Evolutionary conservation across 345 rosid genomes (phyloP).

Genomic region (Cochlearia excelsa): DNA sequence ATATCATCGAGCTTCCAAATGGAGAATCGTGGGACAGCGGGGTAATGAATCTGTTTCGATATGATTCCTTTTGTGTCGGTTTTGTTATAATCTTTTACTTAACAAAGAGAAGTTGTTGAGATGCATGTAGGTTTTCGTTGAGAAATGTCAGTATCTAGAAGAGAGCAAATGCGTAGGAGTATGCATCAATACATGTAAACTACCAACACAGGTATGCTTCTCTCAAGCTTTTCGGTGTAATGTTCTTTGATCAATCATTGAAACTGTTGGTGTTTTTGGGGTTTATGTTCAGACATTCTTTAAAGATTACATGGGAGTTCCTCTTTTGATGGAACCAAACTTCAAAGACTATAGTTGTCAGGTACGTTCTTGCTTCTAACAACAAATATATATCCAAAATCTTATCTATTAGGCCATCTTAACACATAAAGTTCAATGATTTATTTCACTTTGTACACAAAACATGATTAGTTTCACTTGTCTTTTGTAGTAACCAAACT

Average conservation of each 20-base stretch:
- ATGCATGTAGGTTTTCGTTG: constrained; percentile 65
- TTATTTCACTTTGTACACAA: too few relatives aligned
- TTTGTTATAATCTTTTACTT: neutral
- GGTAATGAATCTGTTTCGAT: constrained; percentile 41
- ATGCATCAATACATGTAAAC: constrained; percentile 81
- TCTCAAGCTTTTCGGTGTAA: neutral
- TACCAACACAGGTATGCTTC: constrained; percentile 76
- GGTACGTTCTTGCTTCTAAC: constrained; percentile 38
- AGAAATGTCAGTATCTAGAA: constrained; percentile 85
- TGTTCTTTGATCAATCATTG: neutral
- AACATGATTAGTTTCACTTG: neutral
- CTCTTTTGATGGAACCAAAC: constrained; percentile 86
- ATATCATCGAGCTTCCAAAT: constrained; percentile 70
- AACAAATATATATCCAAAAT: neutral
- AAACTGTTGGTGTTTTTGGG: neutral
- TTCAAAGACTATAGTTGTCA: constrained; percentile 84
- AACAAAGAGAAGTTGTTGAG: constrained; percentile 18
- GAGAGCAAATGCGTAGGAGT: constrained; percentile 91
- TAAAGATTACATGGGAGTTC: constrained; percentile 82
- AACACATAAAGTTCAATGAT: too few relatives aligned
- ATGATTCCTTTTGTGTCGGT: neutral
- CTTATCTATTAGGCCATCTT: constrained; percentile 2
- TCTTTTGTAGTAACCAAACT: neutral
- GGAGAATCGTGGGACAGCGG: constrained; percentile 72
- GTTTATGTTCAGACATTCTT: constrained; percentile 55